Evolutionary conservation across 306 rosid genomes (phyloP).

Genomic region (Prunus fruticosa): DNA sequence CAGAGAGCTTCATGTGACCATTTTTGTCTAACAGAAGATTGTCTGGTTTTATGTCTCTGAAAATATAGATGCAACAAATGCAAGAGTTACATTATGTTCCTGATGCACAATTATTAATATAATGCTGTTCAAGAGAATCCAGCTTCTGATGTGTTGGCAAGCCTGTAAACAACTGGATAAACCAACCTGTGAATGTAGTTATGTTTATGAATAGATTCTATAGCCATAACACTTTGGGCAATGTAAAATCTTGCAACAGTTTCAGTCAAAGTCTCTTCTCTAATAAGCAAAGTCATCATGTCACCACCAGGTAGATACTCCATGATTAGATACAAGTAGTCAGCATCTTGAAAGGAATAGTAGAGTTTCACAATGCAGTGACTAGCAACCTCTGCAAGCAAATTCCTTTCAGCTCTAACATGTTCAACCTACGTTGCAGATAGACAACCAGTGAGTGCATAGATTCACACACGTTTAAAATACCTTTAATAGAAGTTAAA

Average conservation of each 20-base stretch:
- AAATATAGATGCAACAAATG: constrained; percentile 3
- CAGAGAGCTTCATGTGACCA: constrained; percentile 92
- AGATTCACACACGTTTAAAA: not conserved
- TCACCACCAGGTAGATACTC: constrained; percentile 98
- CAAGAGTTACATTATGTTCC: not conserved
- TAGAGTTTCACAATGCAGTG: constrained; percentile 91
- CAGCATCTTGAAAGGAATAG: constrained; percentile 91
- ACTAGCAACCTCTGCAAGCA: constrained; percentile 90
- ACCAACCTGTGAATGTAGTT: constrained; percentile 84
- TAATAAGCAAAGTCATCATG: constrained; percentile 87
- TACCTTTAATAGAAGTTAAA: not conserved
- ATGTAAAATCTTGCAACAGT: constrained; percentile 70
- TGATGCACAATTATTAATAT: constrained; percentile 3
- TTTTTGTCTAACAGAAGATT: constrained; percentile 78
- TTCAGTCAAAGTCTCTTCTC: constrained; percentile 95
- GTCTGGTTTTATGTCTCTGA: constrained; percentile 94
- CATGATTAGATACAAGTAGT: constrained; percentile 81
- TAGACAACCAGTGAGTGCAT: not conserved
- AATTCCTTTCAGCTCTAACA: constrained; percentile 84
- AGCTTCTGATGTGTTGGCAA: constrained; percentile 1
- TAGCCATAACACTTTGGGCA: constrained; percentile 77
- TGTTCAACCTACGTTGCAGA: constrained; percentile 50
- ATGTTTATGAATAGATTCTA: constrained; percentile 85
- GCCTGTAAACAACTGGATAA: constrained; percentile 1
- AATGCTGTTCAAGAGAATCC: not conserved